Evolutionary conservation across 2,329 filamentous ascomycete genomes (phyloP).

Genomic region (Aspergillus sp.): DNA sequence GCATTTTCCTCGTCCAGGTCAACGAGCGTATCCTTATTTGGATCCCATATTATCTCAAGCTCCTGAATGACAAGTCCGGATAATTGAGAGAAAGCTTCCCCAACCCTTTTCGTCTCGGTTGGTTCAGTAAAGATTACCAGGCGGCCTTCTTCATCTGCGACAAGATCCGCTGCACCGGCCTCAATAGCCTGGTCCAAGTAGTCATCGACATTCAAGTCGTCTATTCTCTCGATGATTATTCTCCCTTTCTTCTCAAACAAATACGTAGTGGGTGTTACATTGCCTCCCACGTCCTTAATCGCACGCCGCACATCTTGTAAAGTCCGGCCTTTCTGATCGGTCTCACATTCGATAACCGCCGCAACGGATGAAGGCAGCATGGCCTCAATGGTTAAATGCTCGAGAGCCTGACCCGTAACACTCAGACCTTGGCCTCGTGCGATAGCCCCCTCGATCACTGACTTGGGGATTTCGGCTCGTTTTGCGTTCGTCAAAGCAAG

Average conservation of each 20-base stretch:
- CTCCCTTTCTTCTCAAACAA: constrained; percentile 76
- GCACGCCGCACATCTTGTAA: constrained; percentile 63
- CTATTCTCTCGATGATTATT: constrained; percentile 58
- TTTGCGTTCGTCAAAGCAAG: constrained; percentile 67
- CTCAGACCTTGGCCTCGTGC: constrained; percentile 82
- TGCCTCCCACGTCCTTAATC: constrained; percentile 64
- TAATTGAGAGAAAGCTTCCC: constrained; percentile 54
- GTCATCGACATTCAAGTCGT: constrained; percentile 54
- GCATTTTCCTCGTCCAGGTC: constrained; percentile 51
- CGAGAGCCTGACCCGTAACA: constrained; percentile 64
- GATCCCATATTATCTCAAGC: constrained; percentile 75
- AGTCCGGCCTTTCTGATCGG: constrained; percentile 67
- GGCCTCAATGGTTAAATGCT: constrained; percentile 68
- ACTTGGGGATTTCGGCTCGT: constrained; percentile 77
- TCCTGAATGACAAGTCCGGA: constrained; percentile 61
- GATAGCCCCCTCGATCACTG: constrained; percentile 74
- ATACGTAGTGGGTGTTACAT: constrained; percentile 66
- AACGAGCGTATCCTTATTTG: constrained; percentile 70
- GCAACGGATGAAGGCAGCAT: constrained; percentile 67
- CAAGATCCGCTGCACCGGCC: constrained; percentile 57
- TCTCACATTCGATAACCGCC: constrained; percentile 75
- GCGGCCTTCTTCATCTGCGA: constrained; percentile 56
- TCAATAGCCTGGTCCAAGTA: constrained; percentile 76
- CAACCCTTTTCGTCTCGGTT: constrained; percentile 54
- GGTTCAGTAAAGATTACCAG: constrained; percentile 66